These are phyloP conservation scores for Vitis hybrid DNA, from an alignment of 177 flowering plant genomes.

Conservation along the genomic window DNA sequence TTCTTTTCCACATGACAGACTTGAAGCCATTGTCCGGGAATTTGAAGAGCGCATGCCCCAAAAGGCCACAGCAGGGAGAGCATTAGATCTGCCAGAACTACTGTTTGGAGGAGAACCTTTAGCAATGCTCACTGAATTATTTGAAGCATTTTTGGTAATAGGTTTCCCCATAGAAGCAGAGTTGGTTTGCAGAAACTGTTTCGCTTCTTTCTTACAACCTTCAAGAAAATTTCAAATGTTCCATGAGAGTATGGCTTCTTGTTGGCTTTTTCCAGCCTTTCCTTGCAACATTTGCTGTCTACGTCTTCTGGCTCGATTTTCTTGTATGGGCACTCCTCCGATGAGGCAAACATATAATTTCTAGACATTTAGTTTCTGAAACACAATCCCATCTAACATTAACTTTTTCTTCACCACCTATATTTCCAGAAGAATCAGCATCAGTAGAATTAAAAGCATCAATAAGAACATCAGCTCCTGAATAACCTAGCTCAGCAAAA, in stretches of 20 bases:
- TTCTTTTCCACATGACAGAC: too few species aligned
- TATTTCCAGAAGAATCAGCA: conserved; percentile 14
- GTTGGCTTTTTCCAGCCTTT: conserved; percentile 30
- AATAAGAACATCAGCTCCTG: conserved; percentile 16
- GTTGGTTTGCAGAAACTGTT: too few species aligned
- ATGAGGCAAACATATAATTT: conserved; percentile 13
- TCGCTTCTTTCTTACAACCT: too few species aligned
- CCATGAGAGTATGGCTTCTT: conserved; percentile 4
- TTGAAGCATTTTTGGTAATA: too few species aligned
- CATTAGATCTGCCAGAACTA: too few species aligned
- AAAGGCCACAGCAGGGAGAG: too few species aligned
- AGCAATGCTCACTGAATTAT: too few species aligned
- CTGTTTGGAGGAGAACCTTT: too few species aligned
- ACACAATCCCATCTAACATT: conserved; percentile 14
- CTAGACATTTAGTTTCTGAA: conserved; percentile 7
- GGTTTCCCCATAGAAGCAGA: too few species aligned
- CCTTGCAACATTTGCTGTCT: conserved; percentile 24
- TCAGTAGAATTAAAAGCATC: conserved; percentile 13
- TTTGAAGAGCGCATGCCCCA: too few species aligned
- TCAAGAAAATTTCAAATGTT: too few species aligned
- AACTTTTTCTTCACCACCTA: conserved; percentile 22
- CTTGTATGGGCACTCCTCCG: conserved; percentile 32
- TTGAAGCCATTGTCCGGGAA: too few species aligned
- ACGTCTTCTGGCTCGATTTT: conserved; percentile 28
- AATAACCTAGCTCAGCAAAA: conserved; percentile 12